Evolutionary conservation across 2,329 filamentous ascomycete genomes (phyloP).

Genomic region (Fusarium sp.): DNA sequence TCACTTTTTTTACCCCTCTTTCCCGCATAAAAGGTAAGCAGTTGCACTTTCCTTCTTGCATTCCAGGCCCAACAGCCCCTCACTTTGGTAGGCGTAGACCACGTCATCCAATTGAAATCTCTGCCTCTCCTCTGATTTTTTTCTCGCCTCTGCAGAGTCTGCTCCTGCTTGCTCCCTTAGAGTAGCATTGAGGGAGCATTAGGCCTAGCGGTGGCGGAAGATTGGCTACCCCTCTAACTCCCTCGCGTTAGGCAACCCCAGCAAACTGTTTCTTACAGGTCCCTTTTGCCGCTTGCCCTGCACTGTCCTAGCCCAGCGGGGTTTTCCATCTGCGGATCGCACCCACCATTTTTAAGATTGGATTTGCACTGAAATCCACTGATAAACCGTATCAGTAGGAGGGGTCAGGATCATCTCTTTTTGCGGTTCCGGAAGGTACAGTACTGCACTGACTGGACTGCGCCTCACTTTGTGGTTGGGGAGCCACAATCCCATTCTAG

Average conservation of each 20-base stretch:
- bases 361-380: neutral
- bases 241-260: neutral
- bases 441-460: neutral
- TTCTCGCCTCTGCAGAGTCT: neutral
- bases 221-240: neutral
- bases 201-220: slow-evolving; percentile 3
- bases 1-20: slow-evolving; percentile 1
- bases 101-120: slow-evolving; percentile 8
- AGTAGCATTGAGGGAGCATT: neutral
- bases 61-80: neutral
- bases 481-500: neutral
- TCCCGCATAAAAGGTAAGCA: neutral
- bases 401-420: neutral
- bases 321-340: neutral
- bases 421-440: neutral
- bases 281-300: neutral
- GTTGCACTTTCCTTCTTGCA: neutral
- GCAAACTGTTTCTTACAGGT: neutral
- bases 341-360: slow-evolving; percentile 6
- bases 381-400: neutral
- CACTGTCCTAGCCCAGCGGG: neutral
- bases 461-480: neutral
- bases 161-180: slow-evolving; percentile 1
- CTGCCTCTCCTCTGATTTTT: neutral
- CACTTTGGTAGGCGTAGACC: neutral